phyloP scores from a whole-genome alignment of 1,139 yeast genomes.

The Zygosaccharomyces sapae region DNA sequence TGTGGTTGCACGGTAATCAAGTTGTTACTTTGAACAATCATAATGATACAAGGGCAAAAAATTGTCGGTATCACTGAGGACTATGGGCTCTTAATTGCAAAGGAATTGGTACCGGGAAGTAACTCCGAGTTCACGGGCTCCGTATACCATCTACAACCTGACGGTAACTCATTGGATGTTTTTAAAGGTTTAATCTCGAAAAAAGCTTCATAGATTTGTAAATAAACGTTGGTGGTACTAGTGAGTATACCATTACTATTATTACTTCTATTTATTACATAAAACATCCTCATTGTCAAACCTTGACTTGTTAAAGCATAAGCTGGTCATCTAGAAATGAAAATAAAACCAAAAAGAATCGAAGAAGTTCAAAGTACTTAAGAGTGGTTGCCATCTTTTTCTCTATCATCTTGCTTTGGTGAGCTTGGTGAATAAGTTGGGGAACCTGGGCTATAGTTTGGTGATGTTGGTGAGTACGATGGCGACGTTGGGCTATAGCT shows the following conservation, averaged over 20 bases:
- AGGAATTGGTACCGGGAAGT: conserved; percentile 47
- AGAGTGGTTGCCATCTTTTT: conserved; percentile 10
- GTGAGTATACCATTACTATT: not conserved
- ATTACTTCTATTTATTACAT: conserved; percentile 5
- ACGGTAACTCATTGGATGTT: conserved; percentile 96
- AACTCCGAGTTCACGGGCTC: conserved; percentile 48
- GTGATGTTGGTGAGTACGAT: conserved; percentile 37
- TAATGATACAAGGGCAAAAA: conserved; percentile 52
- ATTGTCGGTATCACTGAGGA: conserved; percentile 80
- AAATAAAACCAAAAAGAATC: conserved; percentile 2
- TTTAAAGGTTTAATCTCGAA: conserved; percentile 84
- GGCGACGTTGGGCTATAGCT: conserved; percentile 38
- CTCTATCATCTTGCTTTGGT: conserved; percentile 29
- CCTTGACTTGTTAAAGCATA: conserved; percentile 5
- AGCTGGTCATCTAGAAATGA: not conserved
- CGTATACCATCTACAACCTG: conserved; percentile 78
- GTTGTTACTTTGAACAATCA: conserved; percentile 48
- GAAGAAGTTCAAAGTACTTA: conserved; percentile 1
- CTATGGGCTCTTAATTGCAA: conserved; percentile 76
- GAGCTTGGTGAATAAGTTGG: conserved; percentile 56
- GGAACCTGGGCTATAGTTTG: conserved; percentile 53
- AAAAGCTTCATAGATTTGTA: conserved; percentile 36
- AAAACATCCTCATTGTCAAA: conserved; percentile 4
- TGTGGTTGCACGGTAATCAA: conserved; percentile 84
- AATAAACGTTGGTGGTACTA: not conserved